A percentile compares a stretch with the other conserved stretches of the same genome.
These are phyloP conservation scores for Cokeromyces recurvatus DNA, from an alignment of 371 early-diverging fungal species.

Conservation along the genomic window DNA sequence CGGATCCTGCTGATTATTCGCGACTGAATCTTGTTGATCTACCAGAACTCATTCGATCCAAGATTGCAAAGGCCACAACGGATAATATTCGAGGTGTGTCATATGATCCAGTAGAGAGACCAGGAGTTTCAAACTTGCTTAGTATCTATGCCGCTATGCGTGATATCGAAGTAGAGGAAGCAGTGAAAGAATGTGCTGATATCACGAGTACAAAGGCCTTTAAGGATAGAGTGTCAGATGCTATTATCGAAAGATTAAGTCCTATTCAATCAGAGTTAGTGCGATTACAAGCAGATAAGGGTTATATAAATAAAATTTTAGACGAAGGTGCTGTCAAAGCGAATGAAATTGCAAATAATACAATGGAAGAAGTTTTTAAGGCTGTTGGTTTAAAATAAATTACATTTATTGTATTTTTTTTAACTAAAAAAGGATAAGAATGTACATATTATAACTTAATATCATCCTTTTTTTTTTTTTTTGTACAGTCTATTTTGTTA, in stretches of 20 bases:
- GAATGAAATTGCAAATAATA: constrained; percentile 42
- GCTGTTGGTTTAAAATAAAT: constrained; percentile 52
- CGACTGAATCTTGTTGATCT: constrained; percentile 77
- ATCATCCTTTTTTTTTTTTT: too few relatives aligned
- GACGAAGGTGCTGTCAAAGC: constrained; percentile 61
- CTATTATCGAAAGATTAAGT: constrained; percentile 49
- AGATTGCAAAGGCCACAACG: constrained; percentile 74
- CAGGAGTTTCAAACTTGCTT: constrained; percentile 84
- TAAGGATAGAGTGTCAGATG: constrained; percentile 71
- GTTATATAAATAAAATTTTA: constrained; percentile 60
- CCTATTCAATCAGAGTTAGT: constrained; percentile 67
- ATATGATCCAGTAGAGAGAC: constrained; percentile 69
- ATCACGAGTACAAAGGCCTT: constrained; percentile 56
- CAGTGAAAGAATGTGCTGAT: constrained; percentile 40
- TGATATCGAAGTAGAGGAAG: constrained; percentile 33
- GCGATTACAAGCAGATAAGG: constrained; percentile 53
- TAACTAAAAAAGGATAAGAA: too few relatives aligned
- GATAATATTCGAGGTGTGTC: constrained; percentile 67
- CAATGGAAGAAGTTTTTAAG: constrained; percentile 52
- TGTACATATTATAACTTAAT: too few relatives aligned
- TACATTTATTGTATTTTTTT: too few relatives aligned
- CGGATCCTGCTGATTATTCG: constrained; percentile 64
- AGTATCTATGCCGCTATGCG: constrained; percentile 66
- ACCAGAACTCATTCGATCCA: constrained; percentile 58
- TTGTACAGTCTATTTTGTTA: too few relatives aligned